phyloP scores from a whole-genome alignment of 2,329 filamentous ascomycete species.

The Curvularia lunata region DNA sequence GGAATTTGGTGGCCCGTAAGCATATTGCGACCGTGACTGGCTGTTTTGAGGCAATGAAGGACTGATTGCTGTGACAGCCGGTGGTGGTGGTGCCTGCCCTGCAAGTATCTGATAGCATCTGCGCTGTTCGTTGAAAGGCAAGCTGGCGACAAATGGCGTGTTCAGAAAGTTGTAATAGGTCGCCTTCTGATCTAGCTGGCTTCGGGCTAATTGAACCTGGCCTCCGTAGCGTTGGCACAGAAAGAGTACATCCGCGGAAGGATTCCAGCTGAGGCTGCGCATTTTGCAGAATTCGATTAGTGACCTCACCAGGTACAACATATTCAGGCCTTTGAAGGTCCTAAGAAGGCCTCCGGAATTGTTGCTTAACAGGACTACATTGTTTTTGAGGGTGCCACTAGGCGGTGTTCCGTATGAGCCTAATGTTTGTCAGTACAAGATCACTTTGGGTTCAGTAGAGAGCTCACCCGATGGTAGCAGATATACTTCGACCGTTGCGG shows the following conservation, averaged over 20 bases:
- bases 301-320: conserved; percentile 38
- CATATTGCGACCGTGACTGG: conserved; percentile 19
- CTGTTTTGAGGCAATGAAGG: conserved; percentile 20
- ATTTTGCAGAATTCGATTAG: conserved; percentile 34
- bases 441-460: not conserved
- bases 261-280: conserved; percentile 39
- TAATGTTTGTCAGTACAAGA: conserved; percentile 18
- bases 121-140: conserved; percentile 32
- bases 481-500: conserved; percentile 39
- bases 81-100: conserved; percentile 29
- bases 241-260: conserved; percentile 37
- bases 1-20: conserved; percentile 15
- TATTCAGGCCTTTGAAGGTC: conserved; percentile 41
- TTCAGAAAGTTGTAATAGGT: conserved; percentile 38
- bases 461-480: conserved; percentile 40
- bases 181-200: conserved; percentile 30
- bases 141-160: conserved; percentile 33
- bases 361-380: conserved; percentile 35
- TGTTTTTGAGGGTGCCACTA: conserved; percentile 32
- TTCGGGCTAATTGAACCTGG: conserved; percentile 32
- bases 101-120: conserved; percentile 36
- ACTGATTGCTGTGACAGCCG: conserved; percentile 31
- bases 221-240: conserved; percentile 36
- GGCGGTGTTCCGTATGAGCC: conserved; percentile 38
- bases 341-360: conserved; percentile 30